These are phyloP conservation scores for Colletotrichum sp. DNA, from an alignment of 2,329 filamentous ascomycete genomes.

Conservation along the genomic window DNA sequence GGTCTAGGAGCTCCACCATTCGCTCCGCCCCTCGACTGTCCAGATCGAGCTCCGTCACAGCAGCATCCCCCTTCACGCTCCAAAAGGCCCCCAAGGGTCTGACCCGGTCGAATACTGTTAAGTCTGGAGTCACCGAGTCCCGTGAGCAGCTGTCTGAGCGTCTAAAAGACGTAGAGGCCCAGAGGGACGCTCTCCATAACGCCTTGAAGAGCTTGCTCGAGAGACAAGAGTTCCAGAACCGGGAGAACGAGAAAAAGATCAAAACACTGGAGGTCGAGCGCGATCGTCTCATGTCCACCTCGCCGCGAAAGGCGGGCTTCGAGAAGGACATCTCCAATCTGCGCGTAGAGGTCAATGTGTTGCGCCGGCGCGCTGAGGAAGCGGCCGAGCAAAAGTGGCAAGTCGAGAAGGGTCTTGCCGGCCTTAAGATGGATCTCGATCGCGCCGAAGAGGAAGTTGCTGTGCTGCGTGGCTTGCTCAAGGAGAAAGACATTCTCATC, in stretches of 20 bases:
- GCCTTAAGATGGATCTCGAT: conserved; percentile 95
- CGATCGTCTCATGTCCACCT: conserved; percentile 71
- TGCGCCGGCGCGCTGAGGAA: conserved; percentile 89
- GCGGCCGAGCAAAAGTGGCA: conserved; percentile 96
- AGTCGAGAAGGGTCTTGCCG: conserved; percentile 86
- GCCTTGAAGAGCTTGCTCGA: conserved; percentile 86
- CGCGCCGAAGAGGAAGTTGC: conserved; percentile 91
- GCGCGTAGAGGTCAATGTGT: conserved; percentile 81
- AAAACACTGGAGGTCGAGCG: conserved; percentile 78
- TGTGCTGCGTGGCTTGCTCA: conserved; percentile 78
- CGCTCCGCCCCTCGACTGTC: conserved; percentile 42
- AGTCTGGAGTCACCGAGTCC: conserved; percentile 54
- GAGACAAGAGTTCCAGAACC: conserved; percentile 83
- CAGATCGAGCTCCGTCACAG: conserved; percentile 72
- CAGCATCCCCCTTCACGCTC: conserved; percentile 47
- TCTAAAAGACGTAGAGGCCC: conserved; percentile 90
- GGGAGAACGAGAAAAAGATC: conserved; percentile 83
- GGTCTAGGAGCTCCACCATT: conserved; percentile 28
- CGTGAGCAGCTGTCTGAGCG: conserved; percentile 77
- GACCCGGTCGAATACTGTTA: conserved; percentile 64
- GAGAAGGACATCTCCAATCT: conserved; percentile 82
- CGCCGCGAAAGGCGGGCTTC: conserved; percentile 79
- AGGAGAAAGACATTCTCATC: conserved; percentile 82
- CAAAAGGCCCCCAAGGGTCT: conserved; percentile 47
- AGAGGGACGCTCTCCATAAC: conserved; percentile 89